Evolutionary conservation across 305 asterid genomes (phyloP).

Genomic region (Plantago coronopus): DNA sequence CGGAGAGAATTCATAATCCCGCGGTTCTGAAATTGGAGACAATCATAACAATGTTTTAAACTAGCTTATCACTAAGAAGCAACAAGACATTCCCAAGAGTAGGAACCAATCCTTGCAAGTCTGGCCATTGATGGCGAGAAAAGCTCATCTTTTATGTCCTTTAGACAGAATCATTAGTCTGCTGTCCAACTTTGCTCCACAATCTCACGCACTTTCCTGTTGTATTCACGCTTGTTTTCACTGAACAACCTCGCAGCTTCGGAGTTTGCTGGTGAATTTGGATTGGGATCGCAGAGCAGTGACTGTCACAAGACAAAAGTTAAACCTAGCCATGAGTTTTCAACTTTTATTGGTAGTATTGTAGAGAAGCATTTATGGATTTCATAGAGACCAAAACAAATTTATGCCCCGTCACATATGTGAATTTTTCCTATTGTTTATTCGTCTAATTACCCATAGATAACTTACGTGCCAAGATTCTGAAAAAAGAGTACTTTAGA

Average conservation of each 20-base stretch:
- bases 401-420: too few species aligned
- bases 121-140: constrained; percentile 5
- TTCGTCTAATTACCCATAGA: too few species aligned
- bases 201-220: constrained; percentile 66
- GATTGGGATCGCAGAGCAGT: constrained; percentile 68
- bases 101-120: constrained; percentile 26
- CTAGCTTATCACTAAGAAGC: constrained; percentile 24
- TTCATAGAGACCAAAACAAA: too few species aligned
- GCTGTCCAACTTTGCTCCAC: constrained; percentile 90
- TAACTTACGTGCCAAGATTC: too few species aligned
- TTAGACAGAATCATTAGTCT: constrained; percentile 32
- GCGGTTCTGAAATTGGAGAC: constrained; percentile 18
- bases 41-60: constrained; percentile 22
- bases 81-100: constrained; percentile 31
- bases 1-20: constrained; percentile 28
- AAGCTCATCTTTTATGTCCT: constrained; percentile 13
- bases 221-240: constrained; percentile 77
- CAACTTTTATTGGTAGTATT: too few species aligned
- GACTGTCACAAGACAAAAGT: constrained; percentile 40
- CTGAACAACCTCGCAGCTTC: constrained; percentile 75
- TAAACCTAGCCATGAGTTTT: too few species aligned
- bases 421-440: too few species aligned
- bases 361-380: too few species aligned
- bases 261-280: constrained; percentile 77
- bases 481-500: background rate